A percentile compares a stretch with the other conserved stretches of the same genome.
These are phyloP conservation scores for Anaeromyces robustus DNA, from an alignment of 192 early-diverging fungal species.

Conservation along the genomic window DNA sequence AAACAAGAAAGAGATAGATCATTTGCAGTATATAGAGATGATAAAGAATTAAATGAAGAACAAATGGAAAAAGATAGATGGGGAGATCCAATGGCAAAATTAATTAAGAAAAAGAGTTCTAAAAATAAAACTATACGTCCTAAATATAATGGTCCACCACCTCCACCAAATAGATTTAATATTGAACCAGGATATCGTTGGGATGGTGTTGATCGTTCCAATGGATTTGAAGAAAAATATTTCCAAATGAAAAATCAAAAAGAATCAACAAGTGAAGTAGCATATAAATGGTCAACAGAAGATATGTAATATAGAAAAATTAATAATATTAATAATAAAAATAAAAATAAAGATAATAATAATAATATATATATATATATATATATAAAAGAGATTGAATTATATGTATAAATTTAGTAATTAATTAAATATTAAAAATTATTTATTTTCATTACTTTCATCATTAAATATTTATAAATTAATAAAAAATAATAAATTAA, in stretches of 20 bases:
- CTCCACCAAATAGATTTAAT: constrained; percentile 47
- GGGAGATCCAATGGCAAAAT: constrained; percentile 50
- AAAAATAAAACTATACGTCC: constrained; percentile 17
- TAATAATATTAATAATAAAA: too few species aligned
- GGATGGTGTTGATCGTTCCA: constrained; percentile 67
- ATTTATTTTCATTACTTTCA: too few species aligned
- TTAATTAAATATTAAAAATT: too few species aligned
- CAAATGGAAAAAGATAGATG: constrained; percentile 33
- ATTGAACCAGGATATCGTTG: constrained; percentile 62
- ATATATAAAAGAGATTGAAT: too few species aligned
- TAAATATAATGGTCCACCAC: constrained; percentile 30
- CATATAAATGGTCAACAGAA: not conserved
- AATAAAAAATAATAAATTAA: too few species aligned
- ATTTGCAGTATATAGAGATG: constrained; percentile 25
- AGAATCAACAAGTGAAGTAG: not conserved
- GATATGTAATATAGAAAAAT: not conserved
- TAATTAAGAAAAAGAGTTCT: constrained; percentile 19
- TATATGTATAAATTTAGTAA: too few species aligned
- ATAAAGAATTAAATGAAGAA: constrained; percentile 33
- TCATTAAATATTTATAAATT: too few species aligned
- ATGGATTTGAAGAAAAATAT: constrained; percentile 47
- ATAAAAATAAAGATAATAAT: too few species aligned
- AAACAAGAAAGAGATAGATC: constrained; percentile 13
- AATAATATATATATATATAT: too few species aligned
- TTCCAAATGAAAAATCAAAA: constrained; percentile 12